Evolutionary conservation across 345 rosid species (phyloP).

Genomic region (Moricandia moricandioides): DNA sequence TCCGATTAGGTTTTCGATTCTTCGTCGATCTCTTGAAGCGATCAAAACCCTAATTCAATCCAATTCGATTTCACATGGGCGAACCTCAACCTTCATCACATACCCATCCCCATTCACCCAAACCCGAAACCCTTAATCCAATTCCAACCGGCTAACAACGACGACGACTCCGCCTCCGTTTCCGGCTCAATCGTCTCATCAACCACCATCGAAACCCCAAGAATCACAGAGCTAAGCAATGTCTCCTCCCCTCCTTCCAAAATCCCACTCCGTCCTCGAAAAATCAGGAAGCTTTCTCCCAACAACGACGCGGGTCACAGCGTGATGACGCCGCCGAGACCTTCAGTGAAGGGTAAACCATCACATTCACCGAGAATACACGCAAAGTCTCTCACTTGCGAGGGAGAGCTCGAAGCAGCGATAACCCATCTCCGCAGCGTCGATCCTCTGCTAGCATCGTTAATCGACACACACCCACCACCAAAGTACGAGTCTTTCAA

Average conservation of each 20-base stretch:
- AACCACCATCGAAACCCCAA: conserved; percentile 28
- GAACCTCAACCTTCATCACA: conserved; percentile 59
- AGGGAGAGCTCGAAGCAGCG: conserved; percentile 83
- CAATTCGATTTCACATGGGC: conserved; percentile 47
- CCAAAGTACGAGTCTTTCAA: conserved; percentile 79
- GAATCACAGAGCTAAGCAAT: conserved; percentile 38
- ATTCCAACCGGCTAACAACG: conserved; percentile 28
- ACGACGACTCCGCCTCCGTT: conserved; percentile 24
- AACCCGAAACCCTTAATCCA: conserved; percentile 34
- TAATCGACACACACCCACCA: conserved; percentile 64
- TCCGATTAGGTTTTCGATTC: conserved; percentile 18
- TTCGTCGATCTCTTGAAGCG: conserved; percentile 1
- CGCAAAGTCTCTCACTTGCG: conserved; percentile 72
- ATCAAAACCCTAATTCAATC: conserved; percentile 5
- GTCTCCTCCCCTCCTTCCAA: conserved; percentile 65
- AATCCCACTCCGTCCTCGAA: conserved; percentile 91
- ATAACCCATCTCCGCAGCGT: conserved; percentile 68
- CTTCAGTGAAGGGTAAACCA: conserved; percentile 23
- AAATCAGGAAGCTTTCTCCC: conserved; percentile 73
- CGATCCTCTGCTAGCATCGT: conserved; percentile 65
- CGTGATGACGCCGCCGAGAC: conserved; percentile 33
- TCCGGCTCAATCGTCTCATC: conserved; percentile 28
- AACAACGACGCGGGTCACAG: conserved; percentile 26
- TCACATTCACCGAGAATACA: conserved; percentile 48
- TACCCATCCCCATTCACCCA: conserved; percentile 44